Evolutionary conservation across 768 basidiomycete species (phyloP), one percentile per base, ranked within the genome.

Genomic region (Postia placenta): DNA sequence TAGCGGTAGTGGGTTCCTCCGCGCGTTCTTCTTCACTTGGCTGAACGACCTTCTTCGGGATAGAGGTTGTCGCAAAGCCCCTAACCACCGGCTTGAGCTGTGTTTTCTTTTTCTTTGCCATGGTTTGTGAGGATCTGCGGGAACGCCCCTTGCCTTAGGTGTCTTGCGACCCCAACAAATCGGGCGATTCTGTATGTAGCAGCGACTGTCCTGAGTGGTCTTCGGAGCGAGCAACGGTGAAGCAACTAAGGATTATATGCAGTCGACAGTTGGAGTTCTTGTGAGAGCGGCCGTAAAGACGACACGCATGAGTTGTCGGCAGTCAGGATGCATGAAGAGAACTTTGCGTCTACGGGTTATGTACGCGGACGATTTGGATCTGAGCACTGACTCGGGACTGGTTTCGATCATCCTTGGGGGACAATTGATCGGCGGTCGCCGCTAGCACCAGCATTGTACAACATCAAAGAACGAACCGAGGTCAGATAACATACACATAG

Each of bases 41-140:
- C 35, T 66, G 69, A 14, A 68, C 62, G 37, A 68, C 66, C 67
- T 89, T 92, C 74, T 91, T 91, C 25, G 87, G 86, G 23, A 90
- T 74, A 11, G 90, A 92, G 17, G 83, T 86, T 4, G 89, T 89
- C 38, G 85, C 81, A 59, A 92, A 90, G 14, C 87, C 87, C 48
- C 91, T 81, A 36, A 66, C 76, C 36, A 86, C 72, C 19, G 85
- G 79, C 67, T 87, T 89, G 58, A 86, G 63, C 63, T 88, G 83
- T 5, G 81, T 80, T 69, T 88, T 92, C 75, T 84, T 92, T 73
- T 88, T 90, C 74, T 90, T 92, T 51, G 82, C 73, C 87, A 39
- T 39, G 9, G 9, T 35, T 35, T n/a, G n/a, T n/a, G n/a, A n/a
- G n/a, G n/a, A n/a, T n/a, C n/a, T n/a, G n/a, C n/a, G n/a, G n/a